Conservation (phyloP, 495 filamentous ascomycete species). For the Cryomyces minteri region DNA sequence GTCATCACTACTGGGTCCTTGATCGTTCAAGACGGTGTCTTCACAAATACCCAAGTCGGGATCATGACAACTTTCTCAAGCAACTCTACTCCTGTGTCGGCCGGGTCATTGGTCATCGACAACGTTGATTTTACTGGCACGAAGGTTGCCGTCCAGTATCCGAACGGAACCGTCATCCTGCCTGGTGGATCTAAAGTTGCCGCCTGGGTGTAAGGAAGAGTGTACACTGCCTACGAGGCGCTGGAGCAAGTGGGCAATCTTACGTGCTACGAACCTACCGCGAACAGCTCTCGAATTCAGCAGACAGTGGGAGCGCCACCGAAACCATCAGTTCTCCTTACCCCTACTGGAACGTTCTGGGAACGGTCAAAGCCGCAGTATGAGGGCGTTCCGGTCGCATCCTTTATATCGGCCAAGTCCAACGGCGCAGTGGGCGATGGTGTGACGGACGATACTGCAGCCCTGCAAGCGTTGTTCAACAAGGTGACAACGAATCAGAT, state of each 20-base stretch:
- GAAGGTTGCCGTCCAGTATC: conserved; percentile 30
- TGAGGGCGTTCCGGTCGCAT: conserved; percentile 31
- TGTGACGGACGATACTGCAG: conserved; percentile 44
- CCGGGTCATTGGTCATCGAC: conserved; percentile 65
- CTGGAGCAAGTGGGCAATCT: not conserved
- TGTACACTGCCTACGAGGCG: conserved; percentile 28
- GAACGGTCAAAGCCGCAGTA: conserved; percentile 63
- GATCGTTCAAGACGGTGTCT: conserved; percentile 59
- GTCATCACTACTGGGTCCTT: conserved; percentile 64
- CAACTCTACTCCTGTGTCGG: conserved; percentile 41
- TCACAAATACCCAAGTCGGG: conserved; percentile 55
- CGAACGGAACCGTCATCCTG: conserved; percentile 38
- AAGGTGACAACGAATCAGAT: conserved; percentile 40
- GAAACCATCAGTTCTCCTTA: conserved; percentile 41
- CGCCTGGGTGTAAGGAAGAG: conserved; percentile 58
- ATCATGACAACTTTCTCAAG: conserved; percentile 49
- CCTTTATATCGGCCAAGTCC: conserved; percentile 59
- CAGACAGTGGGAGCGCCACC: conserved; percentile 25
- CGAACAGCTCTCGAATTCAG: conserved; percentile 22
- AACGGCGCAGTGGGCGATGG: conserved; percentile 70
- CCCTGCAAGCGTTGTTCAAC: conserved; percentile 56
- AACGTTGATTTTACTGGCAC: conserved; percentile 62
- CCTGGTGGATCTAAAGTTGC: conserved; percentile 45
- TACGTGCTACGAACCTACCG: conserved; percentile 8
- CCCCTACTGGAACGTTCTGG: conserved; percentile 34